Base-by-base conservation (phyloP, 805 yeast species). In the Debaryomyces maramus region DNA sequence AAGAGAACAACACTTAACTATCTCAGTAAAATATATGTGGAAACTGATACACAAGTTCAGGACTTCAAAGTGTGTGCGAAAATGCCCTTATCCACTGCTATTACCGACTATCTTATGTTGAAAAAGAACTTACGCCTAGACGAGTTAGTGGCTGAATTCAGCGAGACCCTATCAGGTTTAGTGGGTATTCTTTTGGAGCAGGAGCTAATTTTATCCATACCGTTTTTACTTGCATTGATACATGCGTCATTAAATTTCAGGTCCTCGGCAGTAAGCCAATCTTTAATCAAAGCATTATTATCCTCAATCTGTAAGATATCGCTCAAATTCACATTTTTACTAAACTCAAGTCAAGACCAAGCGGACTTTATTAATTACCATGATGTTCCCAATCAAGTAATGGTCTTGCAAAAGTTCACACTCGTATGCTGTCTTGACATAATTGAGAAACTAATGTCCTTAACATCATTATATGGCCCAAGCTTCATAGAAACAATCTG, bases 151-250 rank as follows among this genome's bases (percentile, higher is more conserved):
- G 47, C 63, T n/a, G 62, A 60, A n/a, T 67, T 80, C 36, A 50
- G 62, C 24, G 36, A 36, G 17, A 46, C 50, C 18, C 34, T 65
- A 6, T 41, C 55, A 2, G 46, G 45, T 6, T 41, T 64, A 13
- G 56, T 72, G 1, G 60, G 61, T 10, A 52, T 62, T 6, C 58
- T 73, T 24, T 48, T 63, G 10, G 39, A 47, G 3, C 34, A 40
- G 8, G 51, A 58, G 14, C 37, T 55, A 6, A 46, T 70, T 2
- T 45, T 74, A 1, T 57, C 81, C 0, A 64, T 81, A 3, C 93
- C 93, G 1, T 83, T 80, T 52, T 46, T 85, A 10, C 52, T 83
- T 2, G 69, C 85, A 0, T 49, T 85, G 28, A 61, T 84, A 27
- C 79, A 79, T 48, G 76, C 77, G 37, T 52, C 79, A 1, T 56